phyloP scores from a whole-genome alignment of 2,329 filamentous ascomycete genomes.

The Albophoma yamanashiensis region DNA sequence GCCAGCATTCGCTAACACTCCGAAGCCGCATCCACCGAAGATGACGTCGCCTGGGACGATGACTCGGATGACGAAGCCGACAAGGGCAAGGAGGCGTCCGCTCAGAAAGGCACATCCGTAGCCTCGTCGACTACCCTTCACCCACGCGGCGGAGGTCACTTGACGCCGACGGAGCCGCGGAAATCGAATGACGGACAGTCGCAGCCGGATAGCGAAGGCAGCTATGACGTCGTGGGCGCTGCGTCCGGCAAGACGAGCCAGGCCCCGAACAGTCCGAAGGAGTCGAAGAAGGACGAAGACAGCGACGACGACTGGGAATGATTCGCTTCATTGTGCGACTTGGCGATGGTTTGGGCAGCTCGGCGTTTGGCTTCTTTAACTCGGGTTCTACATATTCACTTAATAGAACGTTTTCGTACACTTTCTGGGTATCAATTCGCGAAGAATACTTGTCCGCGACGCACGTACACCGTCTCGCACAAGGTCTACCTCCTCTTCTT shows the following conservation, averaged over 20 bases:
- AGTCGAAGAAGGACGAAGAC: constrained; percentile 36
- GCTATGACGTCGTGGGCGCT: constrained; percentile 85
- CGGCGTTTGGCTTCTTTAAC: constrained; percentile 20
- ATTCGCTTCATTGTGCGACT: neutral
- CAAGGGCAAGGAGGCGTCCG: constrained; percentile 12
- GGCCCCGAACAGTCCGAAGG: constrained; percentile 58
- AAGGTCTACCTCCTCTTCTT: constrained; percentile 49
- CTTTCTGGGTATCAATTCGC: constrained; percentile 15
- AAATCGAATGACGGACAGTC: constrained; percentile 83
- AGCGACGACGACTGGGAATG: constrained; percentile 17
- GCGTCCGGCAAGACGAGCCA: constrained; percentile 68
- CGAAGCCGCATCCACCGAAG: constrained; percentile 55
- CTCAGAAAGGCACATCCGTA: constrained; percentile 33
- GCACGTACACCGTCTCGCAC: constrained; percentile 12
- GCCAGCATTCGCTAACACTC: constrained; percentile 1
- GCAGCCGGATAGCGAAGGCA: constrained; percentile 85
- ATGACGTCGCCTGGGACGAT: constrained; percentile 63
- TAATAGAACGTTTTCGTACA: constrained; percentile 5
- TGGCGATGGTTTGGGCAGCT: constrained; percentile 13
- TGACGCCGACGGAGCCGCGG: constrained; percentile 56
- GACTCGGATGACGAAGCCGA: constrained; percentile 47
- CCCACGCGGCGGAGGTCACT: constrained; percentile 31
- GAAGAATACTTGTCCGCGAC: neutral
- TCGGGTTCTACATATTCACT: constrained; percentile 2
- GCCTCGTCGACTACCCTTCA: constrained; percentile 53